Base-by-base conservation (phyloP, 768 basidiomycete species). In the Phlegmacium glaucopus region DNA sequence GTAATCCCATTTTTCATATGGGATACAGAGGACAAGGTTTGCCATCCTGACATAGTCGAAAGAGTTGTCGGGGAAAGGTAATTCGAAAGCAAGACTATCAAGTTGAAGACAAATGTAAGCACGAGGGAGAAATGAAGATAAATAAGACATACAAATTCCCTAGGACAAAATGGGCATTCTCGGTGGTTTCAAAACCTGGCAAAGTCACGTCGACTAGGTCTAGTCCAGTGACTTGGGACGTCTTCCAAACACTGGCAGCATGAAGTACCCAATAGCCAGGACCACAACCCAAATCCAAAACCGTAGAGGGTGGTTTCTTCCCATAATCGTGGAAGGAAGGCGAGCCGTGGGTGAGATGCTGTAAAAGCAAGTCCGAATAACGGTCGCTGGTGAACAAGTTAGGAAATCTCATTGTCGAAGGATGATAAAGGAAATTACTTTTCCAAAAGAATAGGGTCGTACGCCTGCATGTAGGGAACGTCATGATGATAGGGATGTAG, bases 261-360 rank as follows among this genome's bases (percentile, higher is more conserved):
- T 82, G 71, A 0, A 79, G 49, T 5, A 82, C 70, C 90, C 90
- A 92, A 40, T 76, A 59, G 0, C 88, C 87, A 39, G 75, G 54
- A 9, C 90, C 89, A 61, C 87, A 90, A 2, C 90, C 90, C 10
- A 92, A 64, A 57, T 91, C 89, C 6, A 92, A 74, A 17, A 85
- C 81, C 10, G 69, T 66, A 1, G 64, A 59, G 1, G 87, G 83
- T 1, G 72, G 70, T n/a, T 64, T 65, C 17, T 71, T 70, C 29
- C 69, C 59, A 50, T 74, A 77, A 49, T 75, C 65, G 47, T 78
- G 72, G 56, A 91, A 90, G 0, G 81, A 78, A 0, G 87, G 87
- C 0, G 76, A 74, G 4, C 71, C 72, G 2, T 69, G 67, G 37
- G 70, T 76, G 12, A 91, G 70, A n/a, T 76, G 79, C 30, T 68